Evolutionary conservation across 352 stramenopile genomes (phyloP), one percentile per base, ranked within the genome.

Genomic region (Lagenidium giganteum): DNA sequence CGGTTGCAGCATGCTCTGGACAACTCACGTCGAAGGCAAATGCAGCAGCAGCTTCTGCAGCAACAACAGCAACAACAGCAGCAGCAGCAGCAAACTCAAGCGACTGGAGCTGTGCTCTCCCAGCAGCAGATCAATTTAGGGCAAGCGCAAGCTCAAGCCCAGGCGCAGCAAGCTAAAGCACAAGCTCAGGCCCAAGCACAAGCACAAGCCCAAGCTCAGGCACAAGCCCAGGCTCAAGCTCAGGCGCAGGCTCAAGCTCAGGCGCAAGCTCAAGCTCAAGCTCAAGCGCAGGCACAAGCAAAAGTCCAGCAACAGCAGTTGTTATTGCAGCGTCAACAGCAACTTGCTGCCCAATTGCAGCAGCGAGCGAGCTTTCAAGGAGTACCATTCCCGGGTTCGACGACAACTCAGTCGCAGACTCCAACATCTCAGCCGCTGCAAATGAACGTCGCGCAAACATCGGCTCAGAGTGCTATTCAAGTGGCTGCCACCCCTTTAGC

Each of bases 1-100:
- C 57, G 83, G 40, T 47, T 95, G 5, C 83, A 95, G 53, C 78
- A 89, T 48, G 83, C 81, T n/a, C 50, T 93, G 20, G 80, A 93
- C 40, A 93, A 90, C 25, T 93, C 81, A 3, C 59, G 80, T 24
- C 58, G 81, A 39, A 55, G 80, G 18, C 80, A 95, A 37, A 83
- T 91, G 70, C 65, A 66, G 26, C 70, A 65, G 48, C 59, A 67
- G 39, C 74, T 87, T 22, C 76, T 89, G 42, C 75, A 86, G 35
- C 62, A 74, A 31, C 41, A 69, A 27, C 54, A 50, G 31, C 51
- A 66, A 36, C 48, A 60, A 42, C 61, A 71, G 35, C 59, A 69
- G 40, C 71, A 52, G 42, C 64, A 42, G 40, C 50, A 57, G n/a
- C 61, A 76, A 4, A 24, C 24, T 16, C 35, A 42, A 42, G 16